Conservation (phyloP, 1,139 yeast species). For the Kurtzmaniella quercitrusa region DNA sequence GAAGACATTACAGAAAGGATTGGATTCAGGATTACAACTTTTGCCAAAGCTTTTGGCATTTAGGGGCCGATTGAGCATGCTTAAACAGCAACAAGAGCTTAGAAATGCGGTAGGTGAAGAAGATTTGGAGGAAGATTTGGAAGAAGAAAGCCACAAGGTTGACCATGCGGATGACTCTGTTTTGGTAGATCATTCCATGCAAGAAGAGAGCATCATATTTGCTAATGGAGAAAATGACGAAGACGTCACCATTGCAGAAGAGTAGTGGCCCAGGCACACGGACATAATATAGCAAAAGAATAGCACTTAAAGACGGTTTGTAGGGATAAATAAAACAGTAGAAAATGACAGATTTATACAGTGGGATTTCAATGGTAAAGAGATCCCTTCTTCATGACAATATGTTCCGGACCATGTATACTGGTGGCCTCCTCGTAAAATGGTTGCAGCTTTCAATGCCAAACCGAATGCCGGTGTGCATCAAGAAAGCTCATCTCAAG, state of each 20-base stretch:
- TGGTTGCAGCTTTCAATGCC: too few species aligned
- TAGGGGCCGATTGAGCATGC: slow-evolving; percentile 41
- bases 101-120: slow-evolving; percentile 20
- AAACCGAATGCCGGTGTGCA: neutral
- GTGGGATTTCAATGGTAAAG: too few species aligned
- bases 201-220: slow-evolving; percentile 21
- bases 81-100: slow-evolving; percentile 36
- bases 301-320: neutral
- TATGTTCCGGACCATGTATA: too few species aligned
- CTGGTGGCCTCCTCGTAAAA: too few species aligned
- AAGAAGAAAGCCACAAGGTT: slow-evolving; percentile 18
- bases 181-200: slow-evolving; percentile 6
- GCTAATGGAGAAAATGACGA: slow-evolving; percentile 46
- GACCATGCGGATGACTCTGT: slow-evolving; percentile 12
- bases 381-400: too few species aligned
- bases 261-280: neutral
- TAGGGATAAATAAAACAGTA: too few species aligned
- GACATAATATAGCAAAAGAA: neutral
- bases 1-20: slow-evolving; percentile 25
- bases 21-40: slow-evolving; percentile 28
- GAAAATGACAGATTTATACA: too few species aligned
- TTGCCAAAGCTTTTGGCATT: slow-evolving; percentile 38
- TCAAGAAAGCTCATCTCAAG: neutral
- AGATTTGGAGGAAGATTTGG: slow-evolving; percentile 2
- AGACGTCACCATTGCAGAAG: slow-evolving; percentile 10